Conservation (phyloP, 495 filamentous ascomycete species). For the Talaromyces nanjingensis region DNA sequence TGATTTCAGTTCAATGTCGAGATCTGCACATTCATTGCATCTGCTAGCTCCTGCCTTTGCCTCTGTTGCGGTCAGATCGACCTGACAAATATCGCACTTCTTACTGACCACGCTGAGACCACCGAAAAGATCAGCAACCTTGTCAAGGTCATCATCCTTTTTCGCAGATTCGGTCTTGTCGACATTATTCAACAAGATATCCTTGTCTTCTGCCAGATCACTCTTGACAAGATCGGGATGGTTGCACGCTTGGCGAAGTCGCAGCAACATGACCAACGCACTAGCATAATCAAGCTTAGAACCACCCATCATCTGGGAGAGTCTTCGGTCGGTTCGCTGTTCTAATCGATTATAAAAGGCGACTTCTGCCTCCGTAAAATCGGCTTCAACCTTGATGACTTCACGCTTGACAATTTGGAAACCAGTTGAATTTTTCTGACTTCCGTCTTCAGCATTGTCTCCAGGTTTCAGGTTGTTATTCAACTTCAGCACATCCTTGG, state of each 20-base stretch:
- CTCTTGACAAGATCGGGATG: constrained; percentile 81
- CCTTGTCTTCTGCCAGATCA: constrained; percentile 76
- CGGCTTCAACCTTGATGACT: constrained; percentile 68
- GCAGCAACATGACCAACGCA: constrained; percentile 80
- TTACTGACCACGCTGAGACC: constrained; percentile 72
- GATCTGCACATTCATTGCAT: constrained; percentile 66
- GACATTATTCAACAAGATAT: constrained; percentile 63
- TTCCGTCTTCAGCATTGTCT: constrained; percentile 37
- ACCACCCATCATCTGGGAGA: constrained; percentile 80
- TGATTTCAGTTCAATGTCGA: constrained; percentile 34
- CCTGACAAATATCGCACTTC: constrained; percentile 85
- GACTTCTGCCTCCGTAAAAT: constrained; percentile 74
- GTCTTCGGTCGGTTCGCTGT: constrained; percentile 70
- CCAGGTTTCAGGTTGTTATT: constrained; percentile 70
- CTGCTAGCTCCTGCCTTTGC: constrained; percentile 50
- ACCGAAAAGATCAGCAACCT: constrained; percentile 76
- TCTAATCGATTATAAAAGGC: constrained; percentile 82
- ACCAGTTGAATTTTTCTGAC: constrained; percentile 47
- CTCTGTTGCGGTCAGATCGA: constrained; percentile 55
- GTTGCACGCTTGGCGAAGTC: constrained; percentile 84
- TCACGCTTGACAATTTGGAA: constrained; percentile 86
- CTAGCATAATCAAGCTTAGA: constrained; percentile 68
- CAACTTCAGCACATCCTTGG: constrained; percentile 87
- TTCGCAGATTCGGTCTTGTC: constrained; percentile 32
- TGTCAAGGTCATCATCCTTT: constrained; percentile 63